Conservation (phyloP, 768 basidiomycete species). For the Panus rudis region DNA sequence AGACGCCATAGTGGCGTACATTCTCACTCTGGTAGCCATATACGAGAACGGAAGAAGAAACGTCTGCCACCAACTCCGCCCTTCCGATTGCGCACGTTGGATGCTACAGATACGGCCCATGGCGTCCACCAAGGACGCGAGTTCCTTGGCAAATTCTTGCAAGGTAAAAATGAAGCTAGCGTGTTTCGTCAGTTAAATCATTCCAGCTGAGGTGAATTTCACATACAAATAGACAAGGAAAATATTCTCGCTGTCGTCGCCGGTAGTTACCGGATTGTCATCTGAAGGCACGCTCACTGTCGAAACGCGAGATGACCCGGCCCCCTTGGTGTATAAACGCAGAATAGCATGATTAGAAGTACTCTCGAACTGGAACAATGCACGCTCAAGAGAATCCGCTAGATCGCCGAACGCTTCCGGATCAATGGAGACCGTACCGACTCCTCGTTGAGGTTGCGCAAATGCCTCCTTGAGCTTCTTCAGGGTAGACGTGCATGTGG, state of each 20-base stretch:
- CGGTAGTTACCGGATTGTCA: conserved; percentile 33
- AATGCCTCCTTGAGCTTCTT: conserved; percentile 63
- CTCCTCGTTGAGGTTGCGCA: conserved; percentile 32
- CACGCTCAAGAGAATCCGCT: conserved; percentile 58
- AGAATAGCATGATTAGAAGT: conserved; percentile 81
- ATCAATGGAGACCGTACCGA: conserved; percentile 30
- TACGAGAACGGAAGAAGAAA: conserved; percentile 7
- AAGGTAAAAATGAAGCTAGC: conserved; percentile 92
- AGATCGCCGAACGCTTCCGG: conserved; percentile 60
- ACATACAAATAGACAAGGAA: conserved; percentile 91
- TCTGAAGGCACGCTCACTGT: conserved; percentile 21
- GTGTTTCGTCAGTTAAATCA: neutral
- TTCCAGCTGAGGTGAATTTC: neutral
- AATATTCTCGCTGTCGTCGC: conserved; percentile 69
- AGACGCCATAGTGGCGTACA: neutral
- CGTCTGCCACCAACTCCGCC: conserved; percentile 34
- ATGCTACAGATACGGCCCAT: conserved; percentile 72
- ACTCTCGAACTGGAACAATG: conserved; percentile 68
- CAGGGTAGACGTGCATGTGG: conserved; percentile 52
- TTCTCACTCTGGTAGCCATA: neutral
- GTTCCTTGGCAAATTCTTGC: conserved; percentile 87
- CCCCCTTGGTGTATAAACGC: conserved; percentile 52
- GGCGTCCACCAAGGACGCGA: conserved; percentile 75
- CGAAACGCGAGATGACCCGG: conserved; percentile 28
- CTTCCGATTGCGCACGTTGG: conserved; percentile 41